Base-by-base conservation (phyloP, 148 eudicot species). In the Diospyros kaki region DNA sequence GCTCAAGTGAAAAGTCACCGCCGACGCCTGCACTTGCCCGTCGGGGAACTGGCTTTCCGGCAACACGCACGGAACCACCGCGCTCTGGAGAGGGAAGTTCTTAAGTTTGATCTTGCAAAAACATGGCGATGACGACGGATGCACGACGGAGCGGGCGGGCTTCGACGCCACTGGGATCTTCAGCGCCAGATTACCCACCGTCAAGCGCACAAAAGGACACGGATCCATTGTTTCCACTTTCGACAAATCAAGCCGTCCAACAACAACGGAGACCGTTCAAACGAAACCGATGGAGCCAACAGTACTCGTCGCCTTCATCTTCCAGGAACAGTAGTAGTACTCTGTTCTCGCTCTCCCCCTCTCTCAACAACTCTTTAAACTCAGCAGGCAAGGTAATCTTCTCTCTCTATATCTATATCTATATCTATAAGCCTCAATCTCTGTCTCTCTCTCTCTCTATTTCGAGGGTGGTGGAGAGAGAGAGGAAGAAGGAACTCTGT, bases 91-190 rank as follows among this genome's bases (percentile, higher is more conserved):
- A 1, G 87, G 85, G 73, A 87, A 88, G 54, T 74, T 76, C 28
- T 91, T 93, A 41, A 91, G 87, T 69, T 89, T 91, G 70, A 93
- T 88, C 73, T 73, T 91, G 68, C 92, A 88, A 74, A 80, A 89
- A 46, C 96, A 93, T 5, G 92, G 88, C 12, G 88, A 82, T 0
- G 89, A 62, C 0, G 92, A 76, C 1, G 94, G 96, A 76, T 91
- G 94, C 9, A 91, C 73, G 2, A 80, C 85, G 43, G 89, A 75
- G 0, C 88, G 78, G 9, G 87, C 86, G 1, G 93, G 89, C 59
- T 89, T 91, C 0, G 93, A 44, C 0, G 87, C 84, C 2, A 84
- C 82, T 1, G 96, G 92, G 12, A 85, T 48, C 15, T 86, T 90
- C 10, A 94, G 58, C 1, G 93, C 91, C 3, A 94, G 79, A 40